Base-by-base conservation (phyloP, 352 stramenopile genomes). In the Globisporangium irregulare region DNA sequence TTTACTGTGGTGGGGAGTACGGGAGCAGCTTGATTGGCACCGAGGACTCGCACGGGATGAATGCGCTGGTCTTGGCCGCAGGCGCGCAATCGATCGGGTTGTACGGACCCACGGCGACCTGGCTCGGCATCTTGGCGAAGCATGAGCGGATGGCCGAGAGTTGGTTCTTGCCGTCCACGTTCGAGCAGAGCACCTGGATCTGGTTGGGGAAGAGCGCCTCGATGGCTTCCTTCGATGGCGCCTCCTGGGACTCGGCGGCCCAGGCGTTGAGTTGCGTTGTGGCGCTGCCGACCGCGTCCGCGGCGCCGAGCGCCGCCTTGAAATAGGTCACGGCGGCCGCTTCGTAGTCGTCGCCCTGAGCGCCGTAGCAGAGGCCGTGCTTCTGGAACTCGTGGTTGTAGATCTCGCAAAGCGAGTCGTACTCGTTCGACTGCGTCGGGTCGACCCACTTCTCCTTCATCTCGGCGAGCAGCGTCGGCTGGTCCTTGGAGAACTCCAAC, bases 351-450 rank as follows among this genome's bases (percentile, higher is more conserved):
- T 24, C 36, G 24, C 67, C 60, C 27, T 64, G 46, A 1, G 86
- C 83, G 32, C 75, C 79, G 71, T 89, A 94, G 81, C 87, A 94
- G 38, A 93, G 70, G 29, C 87, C 85, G 68, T 95, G 87, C 74
- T 95, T 95, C 74, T 95, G 87, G 75, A 95, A 93, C 76, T 93
- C 85, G 72, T 95, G 85, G 74, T 95, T 90, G 80, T 93, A 95
- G 43, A 92, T 78, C 58, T 92, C 83, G 55, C 87, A 94, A 51
- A 91, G 70, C 54, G 79, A 73, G 34, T 78, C 77, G 58, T 68
- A 68, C 54, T 64, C 54, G 67, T 34, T 68, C 9, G 59, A 6
- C 41, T 72, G 67, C 54, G 67, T 72, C 2, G 67, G 22, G 34
- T 72, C 86, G 24, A 91, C 64, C 86, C 86, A 94, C 69, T 88